Base-by-base conservation (phyloP, 768 basidiomycete genomes). In the Suillus alpinus region DNA sequence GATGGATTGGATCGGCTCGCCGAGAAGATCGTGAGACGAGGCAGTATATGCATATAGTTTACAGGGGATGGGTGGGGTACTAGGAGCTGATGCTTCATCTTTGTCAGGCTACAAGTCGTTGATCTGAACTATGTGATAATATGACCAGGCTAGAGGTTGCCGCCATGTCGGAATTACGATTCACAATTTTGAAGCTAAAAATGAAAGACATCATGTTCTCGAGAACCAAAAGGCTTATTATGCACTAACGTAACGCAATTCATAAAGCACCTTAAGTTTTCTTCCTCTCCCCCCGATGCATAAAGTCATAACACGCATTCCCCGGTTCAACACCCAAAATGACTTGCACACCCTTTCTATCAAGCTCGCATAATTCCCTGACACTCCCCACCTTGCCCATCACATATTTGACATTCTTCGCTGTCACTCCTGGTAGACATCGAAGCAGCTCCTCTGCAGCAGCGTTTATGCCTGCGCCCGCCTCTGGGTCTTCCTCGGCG, bases 401-500 rank as follows among this genome's bases (percentile, higher is more conserved):
- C 52, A 98, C 87, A 72, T 91, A 87, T 70, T 89, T 87, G 56
- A 88, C 83, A 70, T 94, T 95, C 77, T 94, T 92, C 39, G 83
- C 84, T 6, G 83, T 89, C 37, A 98, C 83, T 0, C 96, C 95
- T 0, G 96, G 96, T 40, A 98, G 75, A 43, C 83, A 81, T 10
- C 92, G 80, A 46, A 98, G 68, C 49, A 98, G 80, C 66, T 98
- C 96, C 68, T 91, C 94, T 12, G 90, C 89, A 0, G 86, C 84
- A 56, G 79, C 77, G 68, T 93, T 92, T 52, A 91, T 79, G 0
- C 87, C 89, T 3, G 82, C 84, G 0, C 87, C 90, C 0, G 75
- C 81, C 3, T 87, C 83, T 0, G 83, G 80, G 57, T 88, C 89
- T 46, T 88, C 89, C 50, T 91, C 92, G 0, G 89, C 87, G 8